Base-by-base conservation (phyloP, 2,329 filamentous ascomycete genomes). In the Ustulina deusta region DNA sequence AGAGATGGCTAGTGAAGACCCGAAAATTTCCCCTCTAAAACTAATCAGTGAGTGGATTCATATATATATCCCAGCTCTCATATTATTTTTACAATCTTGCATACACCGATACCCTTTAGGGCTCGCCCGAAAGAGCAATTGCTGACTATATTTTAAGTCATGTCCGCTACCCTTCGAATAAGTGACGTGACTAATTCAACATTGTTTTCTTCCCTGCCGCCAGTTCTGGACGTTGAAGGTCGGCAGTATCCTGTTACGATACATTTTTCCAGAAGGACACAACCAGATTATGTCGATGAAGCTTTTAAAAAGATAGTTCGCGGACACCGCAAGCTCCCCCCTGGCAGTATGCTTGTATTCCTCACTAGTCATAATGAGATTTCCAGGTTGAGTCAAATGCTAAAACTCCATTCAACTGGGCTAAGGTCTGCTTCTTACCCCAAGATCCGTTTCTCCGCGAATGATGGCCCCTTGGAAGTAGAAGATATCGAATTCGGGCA, bases 281-380 rank as follows among this genome's bases (percentile, higher is more conserved):
- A 91, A 49, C 87, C 91, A 70, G 94, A 98, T 78, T 99, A 97
- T 74, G 89, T 97, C 0, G 93, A 97, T 61, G 96, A 98, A 76
- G 91, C 91, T 13, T 97, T 94, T 78, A 87, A 87, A 61, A 99
- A 98, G 79, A 90, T 99, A 46, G 91, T 89, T 71, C 89, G 90
- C 76, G 96, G 94, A 0, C 96, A 99, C 79, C 89, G 89, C 69
- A 97, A 97, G 78, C 85, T 99, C 7, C 96, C 96, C 1, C 90
- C 92, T 0, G 96, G 96, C 10, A 93, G 92, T 9, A 96, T 99
- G 77, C 86, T 99, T 25, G 93, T 98, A 0, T 99, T 99, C 75
- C 81, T 99, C 61, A 99, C 96, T 0, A 94, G 96, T 0, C 93
- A 97, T 73, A 93, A 93, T 71, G 97, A 99, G 78, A 99, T 99